Evolutionary conservation across 257 asterid species (phyloP).

Genomic region (Asclepias syriaca): DNA sequence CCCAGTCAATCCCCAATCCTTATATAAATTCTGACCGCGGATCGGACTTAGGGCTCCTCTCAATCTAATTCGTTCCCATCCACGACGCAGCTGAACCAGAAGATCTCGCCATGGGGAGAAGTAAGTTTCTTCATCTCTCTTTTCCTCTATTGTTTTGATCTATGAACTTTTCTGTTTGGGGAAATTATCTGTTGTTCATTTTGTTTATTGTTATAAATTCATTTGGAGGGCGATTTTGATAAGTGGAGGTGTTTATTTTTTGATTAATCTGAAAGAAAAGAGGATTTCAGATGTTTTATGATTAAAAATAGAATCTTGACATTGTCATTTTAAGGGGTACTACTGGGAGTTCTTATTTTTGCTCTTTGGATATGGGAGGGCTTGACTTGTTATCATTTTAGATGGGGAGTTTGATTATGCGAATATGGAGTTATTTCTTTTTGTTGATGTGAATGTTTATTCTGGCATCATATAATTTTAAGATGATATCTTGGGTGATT

Average conservation of each 20-base stretch:
- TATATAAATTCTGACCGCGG: conserved; percentile 12
- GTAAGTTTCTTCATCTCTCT: conserved; percentile 31
- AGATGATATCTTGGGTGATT: neutral
- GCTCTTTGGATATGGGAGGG: no score
- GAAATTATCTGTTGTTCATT: neutral
- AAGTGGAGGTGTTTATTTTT: neutral
- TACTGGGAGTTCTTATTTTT: no score
- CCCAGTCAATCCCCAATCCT: conserved; percentile 12
- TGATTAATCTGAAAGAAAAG: neutral
- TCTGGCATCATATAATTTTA: neutral
- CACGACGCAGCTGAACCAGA: conserved; percentile 24
- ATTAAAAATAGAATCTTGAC: neutral
- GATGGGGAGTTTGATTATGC: no score
- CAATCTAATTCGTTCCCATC: neutral
- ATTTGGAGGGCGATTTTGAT: neutral
- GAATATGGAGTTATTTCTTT: neutral
- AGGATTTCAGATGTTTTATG: neutral
- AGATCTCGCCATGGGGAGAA: conserved; percentile 65
- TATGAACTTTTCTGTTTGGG: neutral
- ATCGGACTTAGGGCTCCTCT: neutral
- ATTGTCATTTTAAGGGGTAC: neutral
- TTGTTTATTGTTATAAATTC: neutral
- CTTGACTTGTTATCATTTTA: no score
- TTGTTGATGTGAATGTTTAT: neutral
- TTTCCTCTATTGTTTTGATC: neutral